Conservation (phyloP, 2,329 filamentous ascomycete species). For the Arachnomyces sp. region DNA sequence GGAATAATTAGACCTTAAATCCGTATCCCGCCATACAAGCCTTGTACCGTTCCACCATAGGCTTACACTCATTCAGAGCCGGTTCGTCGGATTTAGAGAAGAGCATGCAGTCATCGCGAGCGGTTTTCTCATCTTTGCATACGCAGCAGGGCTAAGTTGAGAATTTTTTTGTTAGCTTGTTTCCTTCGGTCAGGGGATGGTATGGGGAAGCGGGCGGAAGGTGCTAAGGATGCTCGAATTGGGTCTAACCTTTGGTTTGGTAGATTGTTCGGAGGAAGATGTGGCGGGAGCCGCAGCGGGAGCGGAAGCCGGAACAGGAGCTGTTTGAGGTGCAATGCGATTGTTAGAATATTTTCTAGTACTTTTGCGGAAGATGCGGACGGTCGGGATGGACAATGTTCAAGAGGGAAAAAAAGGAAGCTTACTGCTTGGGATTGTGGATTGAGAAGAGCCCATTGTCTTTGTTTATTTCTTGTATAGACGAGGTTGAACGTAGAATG, state of each 20-base stretch:
- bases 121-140: constrained; percentile 88
- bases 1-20: constrained; percentile 53
- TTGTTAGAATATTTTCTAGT: background rate
- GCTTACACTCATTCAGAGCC: constrained; percentile 66
- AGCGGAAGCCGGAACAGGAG: constrained; percentile 14
- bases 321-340: constrained; percentile 15
- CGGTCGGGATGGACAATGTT: no score
- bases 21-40: constrained; percentile 90
- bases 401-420: background rate
- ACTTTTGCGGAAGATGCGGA: constrained; percentile 3
- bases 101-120: constrained; percentile 97
- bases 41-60: constrained; percentile 76
- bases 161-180: constrained; percentile 8
- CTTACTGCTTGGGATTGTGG: constrained; percentile 12
- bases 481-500: no score
- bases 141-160: constrained; percentile 79
- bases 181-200: constrained; percentile 1
- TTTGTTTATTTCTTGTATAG: constrained; percentile 9
- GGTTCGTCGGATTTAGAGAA: constrained; percentile 82
- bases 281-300: constrained; percentile 10
- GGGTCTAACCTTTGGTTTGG: constrained; percentile 15
- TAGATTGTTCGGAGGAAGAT: constrained; percentile 17
- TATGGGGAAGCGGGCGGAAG: constrained; percentile 3
- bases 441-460: constrained; percentile 2
- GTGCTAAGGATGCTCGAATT: no score